Evolutionary conservation across 129 eudicot species (phyloP).

Genomic region (Tagetes patula): DNA sequence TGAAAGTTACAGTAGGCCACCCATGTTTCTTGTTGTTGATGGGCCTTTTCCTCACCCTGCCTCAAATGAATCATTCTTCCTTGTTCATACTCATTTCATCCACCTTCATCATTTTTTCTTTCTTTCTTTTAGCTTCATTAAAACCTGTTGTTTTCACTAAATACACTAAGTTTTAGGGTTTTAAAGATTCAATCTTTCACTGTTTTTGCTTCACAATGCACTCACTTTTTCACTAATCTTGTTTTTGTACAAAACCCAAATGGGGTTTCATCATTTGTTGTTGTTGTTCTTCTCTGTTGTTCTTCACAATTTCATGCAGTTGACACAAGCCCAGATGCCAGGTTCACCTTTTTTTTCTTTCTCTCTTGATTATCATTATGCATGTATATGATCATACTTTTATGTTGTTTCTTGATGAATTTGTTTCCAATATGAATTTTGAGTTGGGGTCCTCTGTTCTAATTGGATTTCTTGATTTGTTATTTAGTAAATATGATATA

Average conservation of each 20-base stretch:
- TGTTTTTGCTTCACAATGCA: constrained; percentile 22
- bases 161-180: neutral
- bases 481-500: neutral
- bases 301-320: constrained; percentile 34
- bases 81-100: neutral
- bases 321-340: constrained; percentile 67
- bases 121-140: neutral
- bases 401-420: neutral
- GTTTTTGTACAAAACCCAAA: constrained; percentile 32
- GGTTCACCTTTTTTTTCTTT: constrained; percentile 33
- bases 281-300: constrained; percentile 26
- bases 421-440: neutral
- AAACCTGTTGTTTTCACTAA: neutral
- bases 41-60: constrained; percentile 32
- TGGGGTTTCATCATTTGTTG: constrained; percentile 40
- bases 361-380: neutral
- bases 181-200: neutral
- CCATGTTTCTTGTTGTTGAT: constrained; percentile 27
- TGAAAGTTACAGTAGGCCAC: constrained; percentile 5
- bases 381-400: neutral
- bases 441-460: constrained; percentile 1
- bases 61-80: constrained; percentile 1
- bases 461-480: constrained; percentile 9
- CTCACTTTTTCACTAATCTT: neutral
- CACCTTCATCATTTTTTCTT: constrained; percentile 1